Conservation (phyloP, 192 early-diverging fungal genomes). For the Dissophora globulifera region DNA sequence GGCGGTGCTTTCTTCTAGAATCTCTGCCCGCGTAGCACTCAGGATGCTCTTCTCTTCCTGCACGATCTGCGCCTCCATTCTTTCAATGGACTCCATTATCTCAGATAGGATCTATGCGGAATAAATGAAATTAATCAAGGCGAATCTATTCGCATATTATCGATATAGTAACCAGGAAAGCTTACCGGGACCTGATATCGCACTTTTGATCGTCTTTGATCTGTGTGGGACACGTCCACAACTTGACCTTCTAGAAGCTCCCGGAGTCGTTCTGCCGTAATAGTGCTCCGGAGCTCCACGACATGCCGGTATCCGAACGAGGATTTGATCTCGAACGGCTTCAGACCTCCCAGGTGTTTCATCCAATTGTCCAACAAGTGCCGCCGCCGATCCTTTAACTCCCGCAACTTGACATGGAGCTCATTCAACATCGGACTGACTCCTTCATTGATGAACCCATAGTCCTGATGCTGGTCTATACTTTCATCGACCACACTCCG, state of each 20-base stretch:
- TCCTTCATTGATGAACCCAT: slow-evolving; percentile 43
- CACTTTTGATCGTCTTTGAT: slow-evolving; percentile 26
- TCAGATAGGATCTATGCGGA: slow-evolving; percentile 11
- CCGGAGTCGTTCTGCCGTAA: slow-evolving; percentile 20
- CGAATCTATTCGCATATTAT: not conserved
- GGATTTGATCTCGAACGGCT: slow-evolving; percentile 48
- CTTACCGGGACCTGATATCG: slow-evolving; percentile 46
- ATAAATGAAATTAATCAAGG: too few species aligned
- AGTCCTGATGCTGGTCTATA: slow-evolving; percentile 24
- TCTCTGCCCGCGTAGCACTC: slow-evolving; percentile 25
- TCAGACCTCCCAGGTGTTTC: slow-evolving; percentile 25
- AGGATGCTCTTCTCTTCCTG: slow-evolving; percentile 45
- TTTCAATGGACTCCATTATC: slow-evolving; percentile 39
- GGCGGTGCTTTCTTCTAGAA: slow-evolving; percentile 61
- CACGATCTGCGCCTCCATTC: slow-evolving; percentile 38
- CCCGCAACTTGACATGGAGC: slow-evolving; percentile 15
- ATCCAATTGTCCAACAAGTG: slow-evolving; percentile 28
- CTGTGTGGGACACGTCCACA: slow-evolving; percentile 43
- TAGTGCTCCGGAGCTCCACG: slow-evolving; percentile 38
- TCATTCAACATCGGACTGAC: slow-evolving; percentile 27
- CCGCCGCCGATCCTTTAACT: slow-evolving; percentile 14
- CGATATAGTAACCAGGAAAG: not conserved
- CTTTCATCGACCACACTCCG: slow-evolving; percentile 43
- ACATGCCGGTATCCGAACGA: slow-evolving; percentile 49
- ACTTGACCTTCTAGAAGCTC: slow-evolving; percentile 20